Evolutionary conservation across 2,329 filamentous ascomycete species (phyloP).

Genomic region (Lachnellula subtilissima): DNA sequence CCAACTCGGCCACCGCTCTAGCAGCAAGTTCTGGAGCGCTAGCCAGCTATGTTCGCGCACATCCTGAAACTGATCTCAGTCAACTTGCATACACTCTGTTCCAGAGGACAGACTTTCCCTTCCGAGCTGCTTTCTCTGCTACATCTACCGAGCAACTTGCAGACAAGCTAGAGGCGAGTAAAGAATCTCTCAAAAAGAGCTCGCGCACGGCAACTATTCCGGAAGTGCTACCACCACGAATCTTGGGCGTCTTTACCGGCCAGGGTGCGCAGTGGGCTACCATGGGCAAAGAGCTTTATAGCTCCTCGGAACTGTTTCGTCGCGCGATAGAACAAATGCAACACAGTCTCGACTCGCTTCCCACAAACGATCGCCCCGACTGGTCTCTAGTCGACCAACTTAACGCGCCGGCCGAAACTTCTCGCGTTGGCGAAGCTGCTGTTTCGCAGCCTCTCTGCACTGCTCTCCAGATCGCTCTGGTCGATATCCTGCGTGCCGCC

Average conservation of each 20-base stretch:
- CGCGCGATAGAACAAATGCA: neutral
- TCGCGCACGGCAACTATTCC: neutral
- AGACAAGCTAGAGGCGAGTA: neutral
- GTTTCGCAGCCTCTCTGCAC: conserved; percentile 37
- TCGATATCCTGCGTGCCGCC: conserved; percentile 38
- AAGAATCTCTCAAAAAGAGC: neutral
- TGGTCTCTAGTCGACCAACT: conserved; percentile 31
- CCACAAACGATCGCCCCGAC: neutral
- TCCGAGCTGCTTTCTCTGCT: conserved; percentile 1
- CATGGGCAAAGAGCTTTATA: conserved; percentile 9
- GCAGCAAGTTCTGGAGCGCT: neutral
- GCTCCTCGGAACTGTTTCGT: conserved; percentile 21
- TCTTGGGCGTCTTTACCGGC: conserved; percentile 7
- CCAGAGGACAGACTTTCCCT: neutral
- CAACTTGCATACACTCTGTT: neutral
- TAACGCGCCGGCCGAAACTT: conserved; percentile 18
- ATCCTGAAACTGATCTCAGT: conserved; percentile 1
- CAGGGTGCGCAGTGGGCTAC: conserved; percentile 10
- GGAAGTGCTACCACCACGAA: neutral
- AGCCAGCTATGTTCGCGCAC: neutral
- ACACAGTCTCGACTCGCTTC: neutral
- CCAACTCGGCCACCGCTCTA: conserved; percentile 1
- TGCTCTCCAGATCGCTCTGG: conserved; percentile 41
- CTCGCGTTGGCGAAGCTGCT: conserved; percentile 32
- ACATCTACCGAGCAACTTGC: neutral